Evolutionary conservation across 2,329 filamentous ascomycete species (phyloP).

Genomic region (Myriosclerotinia scirpicola): DNA sequence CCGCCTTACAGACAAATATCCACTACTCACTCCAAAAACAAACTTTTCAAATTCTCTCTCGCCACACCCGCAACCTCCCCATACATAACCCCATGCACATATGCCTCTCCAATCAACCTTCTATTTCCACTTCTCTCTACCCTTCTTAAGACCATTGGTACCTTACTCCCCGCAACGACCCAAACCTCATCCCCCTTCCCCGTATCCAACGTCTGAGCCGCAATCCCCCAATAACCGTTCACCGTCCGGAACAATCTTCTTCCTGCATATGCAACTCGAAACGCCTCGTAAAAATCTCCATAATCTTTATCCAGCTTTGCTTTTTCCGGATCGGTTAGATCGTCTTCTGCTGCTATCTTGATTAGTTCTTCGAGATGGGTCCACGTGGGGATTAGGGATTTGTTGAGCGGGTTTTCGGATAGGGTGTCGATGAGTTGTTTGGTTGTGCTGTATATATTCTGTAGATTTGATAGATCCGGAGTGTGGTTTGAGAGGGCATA

Average conservation of each 20-base stretch:
- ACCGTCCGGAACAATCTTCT: conserved; percentile 21
- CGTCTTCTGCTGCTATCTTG: background rate
- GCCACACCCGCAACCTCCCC: background rate
- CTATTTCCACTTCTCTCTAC: background rate
- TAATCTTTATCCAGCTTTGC: conserved; percentile 15
- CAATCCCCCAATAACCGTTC: conserved; percentile 19
- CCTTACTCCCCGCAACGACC: conserved; percentile 16
- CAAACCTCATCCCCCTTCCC: conserved; percentile 11
- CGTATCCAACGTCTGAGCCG: conserved; percentile 4
- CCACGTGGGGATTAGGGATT: conserved; percentile 2
- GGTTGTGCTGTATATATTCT: background rate
- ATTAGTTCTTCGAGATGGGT: background rate
- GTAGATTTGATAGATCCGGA: background rate
- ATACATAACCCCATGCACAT: conserved; percentile 19
- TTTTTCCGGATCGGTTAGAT: background rate
- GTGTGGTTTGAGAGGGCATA: background rate
- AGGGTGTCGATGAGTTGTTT: background rate
- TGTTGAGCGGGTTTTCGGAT: conserved; percentile 4
- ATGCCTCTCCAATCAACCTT: conserved; percentile 21
- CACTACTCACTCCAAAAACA: background rate
- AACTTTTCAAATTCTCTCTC: background rate
- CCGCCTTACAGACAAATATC: background rate
- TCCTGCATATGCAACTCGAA: conserved; percentile 23
- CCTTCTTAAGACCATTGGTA: conserved; percentile 18
- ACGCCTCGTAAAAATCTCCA: conserved; percentile 21